phyloP scores from a whole-genome alignment of 2,329 filamentous ascomycete genomes.

The Ophiostoma sp. region DNA sequence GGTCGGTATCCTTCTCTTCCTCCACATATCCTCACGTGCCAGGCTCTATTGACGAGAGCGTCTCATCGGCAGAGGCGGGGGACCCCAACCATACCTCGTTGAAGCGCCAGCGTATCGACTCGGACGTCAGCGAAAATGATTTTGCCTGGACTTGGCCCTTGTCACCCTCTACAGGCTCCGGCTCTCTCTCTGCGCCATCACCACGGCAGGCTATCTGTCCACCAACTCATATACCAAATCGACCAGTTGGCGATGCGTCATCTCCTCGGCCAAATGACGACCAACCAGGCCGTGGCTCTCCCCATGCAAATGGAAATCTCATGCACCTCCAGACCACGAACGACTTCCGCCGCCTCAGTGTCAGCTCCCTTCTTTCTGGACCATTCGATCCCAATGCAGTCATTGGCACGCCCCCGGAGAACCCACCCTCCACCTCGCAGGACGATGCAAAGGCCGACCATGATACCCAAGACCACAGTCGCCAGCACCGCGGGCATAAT shows the following conservation, averaged over 20 bases:
- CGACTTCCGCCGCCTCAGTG: slow-evolving; percentile 47
- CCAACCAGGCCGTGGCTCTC: not conserved
- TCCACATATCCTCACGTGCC: not conserved
- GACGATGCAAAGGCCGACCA: not conserved
- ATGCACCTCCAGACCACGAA: slow-evolving; percentile 17
- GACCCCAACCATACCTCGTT: not conserved
- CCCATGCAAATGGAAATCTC: not conserved
- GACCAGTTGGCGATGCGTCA: not conserved
- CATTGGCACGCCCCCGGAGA: not conserved
- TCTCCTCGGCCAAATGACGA: slow-evolving; percentile 18
- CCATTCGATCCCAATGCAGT: slow-evolving; percentile 23
- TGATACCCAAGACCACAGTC: slow-evolving; percentile 1
- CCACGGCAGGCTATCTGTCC: slow-evolving; percentile 15
- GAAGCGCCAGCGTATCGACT: slow-evolving; percentile 25
- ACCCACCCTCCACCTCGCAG: not conserved
- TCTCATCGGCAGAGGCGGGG: slow-evolving; percentile 8
- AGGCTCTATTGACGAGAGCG: slow-evolving; percentile 3
- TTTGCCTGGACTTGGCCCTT: slow-evolving; percentile 27
- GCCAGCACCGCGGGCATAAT: slow-evolving; percentile 31
- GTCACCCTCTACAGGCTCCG: slow-evolving; percentile 24
- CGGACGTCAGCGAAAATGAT: slow-evolving; percentile 25
- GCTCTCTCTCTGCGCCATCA: slow-evolving; percentile 22
- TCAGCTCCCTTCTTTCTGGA: slow-evolving; percentile 58
- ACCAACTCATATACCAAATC: not conserved
- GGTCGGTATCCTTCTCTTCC: not conserved